Evolutionary conservation across 768 basidiomycete genomes (phyloP), one percentile per base, ranked within the genome.

Genomic region (Gelatoporia subvermispora): DNA sequence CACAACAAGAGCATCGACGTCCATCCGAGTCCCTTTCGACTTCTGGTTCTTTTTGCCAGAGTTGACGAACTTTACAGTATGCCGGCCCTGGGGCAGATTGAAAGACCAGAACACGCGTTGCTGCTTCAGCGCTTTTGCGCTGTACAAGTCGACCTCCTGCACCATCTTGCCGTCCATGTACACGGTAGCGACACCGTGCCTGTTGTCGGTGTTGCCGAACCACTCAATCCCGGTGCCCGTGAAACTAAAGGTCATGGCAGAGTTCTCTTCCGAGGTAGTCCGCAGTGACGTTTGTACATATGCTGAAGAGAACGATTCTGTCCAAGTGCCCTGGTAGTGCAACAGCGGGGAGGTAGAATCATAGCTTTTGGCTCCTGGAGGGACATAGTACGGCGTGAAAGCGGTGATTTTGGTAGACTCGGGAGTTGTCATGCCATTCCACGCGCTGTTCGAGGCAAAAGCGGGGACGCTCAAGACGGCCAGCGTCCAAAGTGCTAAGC

Each of bases 171-270:
- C 81, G 49, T 89, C 82, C 16, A 89, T 68, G 44, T 72, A 77
- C 11, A 89, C 74, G 20, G 72, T 54, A 3, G 81, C 72, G 8
- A 74, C 61, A 13, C 87, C 82, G 57, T 88, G 79, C 15, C 55
- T 62, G 35, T 60, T 68, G 54, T 77, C 79, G 35, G 68, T 71
- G 57, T 72, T 76, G 24, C 88, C 88, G 54, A 88, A 89, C 82
- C 81, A 85, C 65, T 89, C 88, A 54, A 90, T 73, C 1, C 85
- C 85, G 11, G 82, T 84, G 13, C 87, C 88, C n/a, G 69, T 68
- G 64, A 88, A 88, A 2, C 74, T 71, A 64, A 88, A 76, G 2
- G 70, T 68, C 40, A 77, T 67, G 3, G 75, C 65, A 10, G 85
- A 79, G 41, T 71, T 71, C 16, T 64, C 64, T 40, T 75, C 64